Percentiles rank a stretch among this genome's conserved stretches.
These are phyloP conservation scores for Plasmopara viticola DNA, from an alignment of 352 stramenopile species.

Conservation along the genomic window DNA sequence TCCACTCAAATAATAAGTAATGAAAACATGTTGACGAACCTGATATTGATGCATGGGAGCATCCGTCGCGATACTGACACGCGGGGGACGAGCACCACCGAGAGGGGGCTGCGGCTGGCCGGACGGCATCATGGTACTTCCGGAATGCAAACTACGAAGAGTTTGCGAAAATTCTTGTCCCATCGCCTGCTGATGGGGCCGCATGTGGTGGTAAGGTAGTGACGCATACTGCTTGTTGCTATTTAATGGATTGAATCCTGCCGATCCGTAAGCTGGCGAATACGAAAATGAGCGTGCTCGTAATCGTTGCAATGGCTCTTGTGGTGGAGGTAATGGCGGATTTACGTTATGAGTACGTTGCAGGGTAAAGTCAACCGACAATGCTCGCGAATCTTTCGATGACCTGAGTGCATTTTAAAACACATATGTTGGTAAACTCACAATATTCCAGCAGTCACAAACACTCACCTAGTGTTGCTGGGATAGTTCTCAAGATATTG, in stretches of 20 bases:
- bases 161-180: conserved; percentile 50
- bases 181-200: conserved; percentile 28
- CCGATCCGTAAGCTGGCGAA: conserved; percentile 46
- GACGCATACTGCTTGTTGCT: conserved; percentile 48
- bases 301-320: conserved; percentile 60
- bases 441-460: background rate
- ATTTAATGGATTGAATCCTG: conserved; percentile 43
- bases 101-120: conserved; percentile 17
- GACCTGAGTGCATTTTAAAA: conserved; percentile 3
- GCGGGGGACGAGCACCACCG: conserved; percentile 42
- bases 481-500: conserved; percentile 33
- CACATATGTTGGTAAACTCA: too few species aligned
- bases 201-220: conserved; percentile 23
- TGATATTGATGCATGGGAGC: conserved; percentile 67
- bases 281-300: conserved; percentile 76
- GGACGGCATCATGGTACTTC: conserved; percentile 26
- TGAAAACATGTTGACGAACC: conserved; percentile 15
- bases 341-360: conserved; percentile 42
- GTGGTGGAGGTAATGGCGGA: conserved; percentile 55
- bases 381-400: conserved; percentile 66
- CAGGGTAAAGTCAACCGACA: conserved; percentile 73
- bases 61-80: conserved; percentile 61
- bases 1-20: too few species aligned
- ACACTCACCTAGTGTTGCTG: conserved; percentile 20
- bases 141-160: conserved; percentile 50